Percentiles rank a stretch among this genome's conserved stretches.
These are phyloP conservation scores for Trichopus zeylanicus DNA, from an alignment of 116 monocot genomes.

Conservation along the genomic window DNA sequence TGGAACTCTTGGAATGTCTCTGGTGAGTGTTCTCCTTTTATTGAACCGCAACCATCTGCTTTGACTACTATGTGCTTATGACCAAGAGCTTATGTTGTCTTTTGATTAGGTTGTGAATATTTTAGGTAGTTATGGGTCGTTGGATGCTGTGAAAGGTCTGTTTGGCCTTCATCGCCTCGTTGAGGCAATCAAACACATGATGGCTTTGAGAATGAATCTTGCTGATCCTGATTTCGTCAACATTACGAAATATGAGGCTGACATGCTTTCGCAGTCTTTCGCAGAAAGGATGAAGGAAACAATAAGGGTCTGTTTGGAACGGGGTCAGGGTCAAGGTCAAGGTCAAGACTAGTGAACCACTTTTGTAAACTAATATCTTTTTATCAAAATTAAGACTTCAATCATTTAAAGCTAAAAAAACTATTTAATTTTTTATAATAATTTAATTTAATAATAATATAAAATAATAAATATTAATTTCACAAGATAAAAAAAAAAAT, in stretches of 20 bases:
- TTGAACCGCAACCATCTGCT: background rate
- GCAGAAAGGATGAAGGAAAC: constrained; percentile 45
- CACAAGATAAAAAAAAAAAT: no score
- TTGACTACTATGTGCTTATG: no score
- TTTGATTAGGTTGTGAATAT: constrained; percentile 62
- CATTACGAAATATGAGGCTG: constrained; percentile 23
- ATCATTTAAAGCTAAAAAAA: no score
- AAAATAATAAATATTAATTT: no score
- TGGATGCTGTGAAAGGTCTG: constrained; percentile 38
- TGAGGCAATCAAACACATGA: constrained; percentile 86
- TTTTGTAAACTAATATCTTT: no score
- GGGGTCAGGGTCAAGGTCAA: no score
- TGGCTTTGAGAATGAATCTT: constrained; percentile 76
- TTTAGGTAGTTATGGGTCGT: constrained; percentile 52
- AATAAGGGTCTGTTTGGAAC: no score
- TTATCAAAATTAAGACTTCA: no score
- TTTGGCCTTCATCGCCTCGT: constrained; percentile 76
- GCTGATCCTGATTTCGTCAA: constrained; percentile 89
- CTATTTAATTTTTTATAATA: no score
- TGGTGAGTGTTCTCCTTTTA: constrained; percentile 35
- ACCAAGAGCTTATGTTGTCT: background rate
- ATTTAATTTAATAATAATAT: no score
- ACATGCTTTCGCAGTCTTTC: constrained; percentile 70
- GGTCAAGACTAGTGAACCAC: no score
- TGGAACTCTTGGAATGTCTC: constrained; percentile 75